A percentile compares a stretch with the other conserved stretches of the same genome.
Evolutionary conservation across 129 eudicot genomes (phyloP).

Genomic region (Oenanthe sinensis): DNA sequence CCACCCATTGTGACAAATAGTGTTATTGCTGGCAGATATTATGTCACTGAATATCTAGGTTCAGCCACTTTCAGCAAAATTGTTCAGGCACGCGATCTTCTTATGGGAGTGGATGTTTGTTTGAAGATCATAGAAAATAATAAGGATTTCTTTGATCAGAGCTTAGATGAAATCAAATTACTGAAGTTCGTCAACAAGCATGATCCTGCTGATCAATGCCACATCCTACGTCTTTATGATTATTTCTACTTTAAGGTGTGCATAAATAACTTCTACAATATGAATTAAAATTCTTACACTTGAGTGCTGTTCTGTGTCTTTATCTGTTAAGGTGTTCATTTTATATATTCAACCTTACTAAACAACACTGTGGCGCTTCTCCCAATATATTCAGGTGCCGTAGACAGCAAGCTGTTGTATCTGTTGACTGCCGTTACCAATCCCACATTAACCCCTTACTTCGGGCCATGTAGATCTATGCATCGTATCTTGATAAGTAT

Average conservation of each 20-base stretch:
- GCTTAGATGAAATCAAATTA: slow-evolving; percentile 93
- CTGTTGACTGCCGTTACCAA: background rate
- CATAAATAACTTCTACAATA: background rate
- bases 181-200: slow-evolving; percentile 83
- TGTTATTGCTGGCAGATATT: slow-evolving; percentile 66
- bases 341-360: background rate
- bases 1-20: slow-evolving; percentile 62
- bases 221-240: slow-evolving; percentile 84
- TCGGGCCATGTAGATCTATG: background rate
- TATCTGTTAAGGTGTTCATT: background rate
- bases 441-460: background rate
- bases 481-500: background rate
- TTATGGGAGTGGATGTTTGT: slow-evolving; percentile 74
- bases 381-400: background rate
- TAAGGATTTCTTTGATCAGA: slow-evolving; percentile 95
- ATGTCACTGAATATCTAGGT: slow-evolving; percentile 67
- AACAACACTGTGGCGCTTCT: background rate
- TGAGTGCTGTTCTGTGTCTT: background rate
- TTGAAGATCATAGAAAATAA: slow-evolving; percentile 86
- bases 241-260: slow-evolving; percentile 84
- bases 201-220: slow-evolving; percentile 73
- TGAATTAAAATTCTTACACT: background rate
- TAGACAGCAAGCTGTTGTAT: background rate
- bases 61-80: slow-evolving; percentile 94
- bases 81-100: slow-evolving; percentile 81